phyloP scores from a whole-genome alignment of 139 green algal genomes.

The Choricystis sp. region DNA sequence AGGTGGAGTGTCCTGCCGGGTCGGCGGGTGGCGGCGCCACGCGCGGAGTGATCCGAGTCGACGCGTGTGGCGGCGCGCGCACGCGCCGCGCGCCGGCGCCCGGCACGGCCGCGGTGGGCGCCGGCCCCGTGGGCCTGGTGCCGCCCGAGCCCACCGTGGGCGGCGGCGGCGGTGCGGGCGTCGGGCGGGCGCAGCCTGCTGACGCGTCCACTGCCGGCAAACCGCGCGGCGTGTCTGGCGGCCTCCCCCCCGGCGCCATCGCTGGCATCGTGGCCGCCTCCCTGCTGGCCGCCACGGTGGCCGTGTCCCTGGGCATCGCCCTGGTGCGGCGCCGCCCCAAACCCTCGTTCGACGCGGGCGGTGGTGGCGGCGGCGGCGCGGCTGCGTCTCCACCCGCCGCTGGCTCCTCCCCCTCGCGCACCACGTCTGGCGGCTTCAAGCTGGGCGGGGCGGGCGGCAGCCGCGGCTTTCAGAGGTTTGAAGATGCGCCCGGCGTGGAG shows the following conservation, averaged over 20 bases:
- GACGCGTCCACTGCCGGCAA: background rate
- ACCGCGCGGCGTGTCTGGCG: too few species aligned
- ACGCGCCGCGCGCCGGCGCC: too few species aligned
- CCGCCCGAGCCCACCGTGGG: background rate
- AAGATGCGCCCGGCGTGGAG: background rate
- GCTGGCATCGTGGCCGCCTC: background rate
- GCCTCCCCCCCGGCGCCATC: background rate
- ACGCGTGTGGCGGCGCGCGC: background rate
- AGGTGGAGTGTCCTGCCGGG: background rate
- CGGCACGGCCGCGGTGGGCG: background rate
- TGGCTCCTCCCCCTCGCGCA: too few species aligned
- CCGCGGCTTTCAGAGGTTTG: background rate
- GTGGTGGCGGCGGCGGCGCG: too few species aligned
- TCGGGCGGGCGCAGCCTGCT: too few species aligned
- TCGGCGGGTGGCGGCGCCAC: background rate
- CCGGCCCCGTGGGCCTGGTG: too few species aligned
- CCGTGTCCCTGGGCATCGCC: background rate
- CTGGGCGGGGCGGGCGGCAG: background rate
- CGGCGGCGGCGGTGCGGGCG: background rate
- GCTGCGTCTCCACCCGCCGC: too few species aligned
- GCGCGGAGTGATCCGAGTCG: too few species aligned
- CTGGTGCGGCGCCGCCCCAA: background rate
- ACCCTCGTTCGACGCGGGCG: background rate
- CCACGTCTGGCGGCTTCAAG: too few species aligned
- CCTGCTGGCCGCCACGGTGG: background rate